These are phyloP conservation scores for Xylariaceae sp. DNA, from an alignment of 2,329 filamentous ascomycete species.

Conservation along the genomic window DNA sequence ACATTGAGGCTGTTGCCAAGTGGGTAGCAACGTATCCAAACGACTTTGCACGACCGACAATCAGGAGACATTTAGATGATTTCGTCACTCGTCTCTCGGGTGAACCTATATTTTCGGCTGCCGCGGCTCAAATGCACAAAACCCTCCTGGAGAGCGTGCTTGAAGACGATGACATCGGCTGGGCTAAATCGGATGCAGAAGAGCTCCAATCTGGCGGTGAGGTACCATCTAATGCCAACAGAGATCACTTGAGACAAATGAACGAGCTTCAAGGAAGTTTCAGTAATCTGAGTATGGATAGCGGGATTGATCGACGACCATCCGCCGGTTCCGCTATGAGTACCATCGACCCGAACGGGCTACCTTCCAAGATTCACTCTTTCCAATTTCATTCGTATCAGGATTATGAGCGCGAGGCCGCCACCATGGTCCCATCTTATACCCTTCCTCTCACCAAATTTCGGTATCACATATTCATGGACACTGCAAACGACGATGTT, in stretches of 20 bases:
- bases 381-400: constrained; percentile 66
- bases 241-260: constrained; percentile 17
- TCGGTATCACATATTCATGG: constrained; percentile 89
- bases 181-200: constrained; percentile 73
- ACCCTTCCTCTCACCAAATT: constrained; percentile 72
- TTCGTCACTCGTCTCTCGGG: constrained; percentile 73
- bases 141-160: constrained; percentile 67
- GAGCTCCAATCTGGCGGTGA: constrained; percentile 23
- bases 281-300: constrained; percentile 46
- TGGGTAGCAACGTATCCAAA: constrained; percentile 91
- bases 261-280: constrained; percentile 43
- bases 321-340: constrained; percentile 50
- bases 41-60: constrained; percentile 79
- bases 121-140: constrained; percentile 79
- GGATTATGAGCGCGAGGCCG: constrained; percentile 75
- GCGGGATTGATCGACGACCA: constrained; percentile 38
- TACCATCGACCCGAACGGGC: constrained; percentile 32
- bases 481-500: constrained; percentile 76
- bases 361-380: constrained; percentile 36
- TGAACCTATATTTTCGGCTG: constrained; percentile 77
- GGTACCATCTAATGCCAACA: constrained; percentile 18
- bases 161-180: constrained; percentile 88
- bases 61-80: constrained; percentile 65
- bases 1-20: constrained; percentile 77
- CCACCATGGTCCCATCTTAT: constrained; percentile 65